Base-by-base conservation (phyloP, 2,329 filamentous ascomycete genomes). In the Hymenoscyphus salicellus region DNA sequence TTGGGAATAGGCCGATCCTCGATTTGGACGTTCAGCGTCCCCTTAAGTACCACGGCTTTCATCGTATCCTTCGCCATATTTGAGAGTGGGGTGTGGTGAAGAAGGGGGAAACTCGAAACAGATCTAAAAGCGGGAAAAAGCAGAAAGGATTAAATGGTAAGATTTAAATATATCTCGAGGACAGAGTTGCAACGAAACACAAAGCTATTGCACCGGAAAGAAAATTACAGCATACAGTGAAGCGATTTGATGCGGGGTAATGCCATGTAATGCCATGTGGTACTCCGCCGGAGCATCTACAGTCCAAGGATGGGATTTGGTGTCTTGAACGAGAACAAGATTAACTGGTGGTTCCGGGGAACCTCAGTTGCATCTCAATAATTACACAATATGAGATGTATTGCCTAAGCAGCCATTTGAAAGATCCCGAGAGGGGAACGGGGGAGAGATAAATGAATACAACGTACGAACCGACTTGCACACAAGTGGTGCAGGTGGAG, bases 21-120 rank as follows among this genome's bases (percentile, higher is more conserved):
- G 63, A 97, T 59, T 26, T 61, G 55, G 10, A 74, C 68, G 28
- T 73, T 64, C 14, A 72, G 55, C 8, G 65, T 68, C 5, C 89
- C 92, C 67, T 94, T 89, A 79, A 97, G 96, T 62, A 97, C 85
- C 33, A 97, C 91, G 33, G 92, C 92, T 77, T 91, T 90, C 93
- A 97, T 97, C 0, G 85, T 91, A 68, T 73, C 72, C 56, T 70
- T 68, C 14, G 70, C 55, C 69, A 72, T 72, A 1, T 26, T 43
- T 20, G 17, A 23, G 6, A 20, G 17, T 46, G 20, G 20, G 20
- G 10, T 26, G 20, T 4, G 20, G 41, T 60, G 55, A 28, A 33
- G 30, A 11, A 46, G 26, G 23, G 20, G 38, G 55, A 32, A 49
- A 49, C 7, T 23, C 8, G 3, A n/a, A 41, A 14, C 5, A 11